Evolutionary conservation across 768 basidiomycete species (phyloP), one percentile per base, ranked within the genome.

Genomic region (Lentinula guzmanii): DNA sequence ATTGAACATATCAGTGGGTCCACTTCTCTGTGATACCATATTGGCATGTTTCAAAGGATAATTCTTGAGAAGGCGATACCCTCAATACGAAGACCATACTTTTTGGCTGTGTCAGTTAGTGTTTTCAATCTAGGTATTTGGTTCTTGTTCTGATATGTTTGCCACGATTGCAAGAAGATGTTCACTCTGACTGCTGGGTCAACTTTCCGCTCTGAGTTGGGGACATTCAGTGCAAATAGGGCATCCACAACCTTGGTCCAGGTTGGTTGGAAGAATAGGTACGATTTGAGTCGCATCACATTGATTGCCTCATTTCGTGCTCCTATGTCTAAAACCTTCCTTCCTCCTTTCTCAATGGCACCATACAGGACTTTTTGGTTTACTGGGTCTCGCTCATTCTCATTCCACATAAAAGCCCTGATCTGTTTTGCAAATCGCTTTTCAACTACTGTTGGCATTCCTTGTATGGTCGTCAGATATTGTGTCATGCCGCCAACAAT

Each of bases 381-480:
- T 50, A 61, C 39, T 3, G 60, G 37, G 4, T 37, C n/a, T n/a
- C 28, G 5, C 1, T 34, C 15, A 35, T 61, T 61, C 15, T 61
- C 60, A 18, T 21, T 46, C 60, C 60, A 61, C 39, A 61, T 21
- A 28, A 54, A 61, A 4, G 37, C 52, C 8, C 60, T 4, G 2
- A 52, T 53, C 7, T 16, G 34, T 42, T 64, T 60, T 31, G 59
- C 61, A 45, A 59, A 62, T 39, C 56, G 56, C 9, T 31, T 48
- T 15, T 64, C 67, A 0, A 74, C 63, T 0, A 48, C 11, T 16
- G 63, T 52, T 0, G 76, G 76, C 76, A 79, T 78, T 0, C 73
- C 74, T 62, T 79, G 75, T 0, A 75, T 74, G 37, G 64, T 42
- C 0, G 73, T 69, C 0, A 72, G 64, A 65, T 75, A 79, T 56